These are phyloP conservation scores for Tylopilus felleus DNA, from an alignment of 768 basidiomycete species.

Conservation along the genomic window DNA sequence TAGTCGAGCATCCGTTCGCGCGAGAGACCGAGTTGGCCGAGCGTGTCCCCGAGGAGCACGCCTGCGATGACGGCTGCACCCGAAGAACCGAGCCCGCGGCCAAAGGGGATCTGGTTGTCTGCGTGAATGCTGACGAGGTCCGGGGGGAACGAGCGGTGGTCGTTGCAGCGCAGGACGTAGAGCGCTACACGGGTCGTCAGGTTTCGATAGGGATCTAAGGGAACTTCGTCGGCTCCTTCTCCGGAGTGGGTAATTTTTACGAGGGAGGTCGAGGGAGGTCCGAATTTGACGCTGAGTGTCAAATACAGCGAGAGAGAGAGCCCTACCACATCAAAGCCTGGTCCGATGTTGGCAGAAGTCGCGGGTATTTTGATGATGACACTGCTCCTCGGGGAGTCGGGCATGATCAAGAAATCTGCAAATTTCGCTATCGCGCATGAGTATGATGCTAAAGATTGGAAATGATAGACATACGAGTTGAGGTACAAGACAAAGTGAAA, in stretches of 20 bases:
- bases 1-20: constrained; percentile 82
- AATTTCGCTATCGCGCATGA: neutral
- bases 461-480: constrained; percentile 5
- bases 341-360: constrained; percentile 98
- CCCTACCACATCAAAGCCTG: constrained; percentile 99
- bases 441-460: too few species aligned
- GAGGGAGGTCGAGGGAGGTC: constrained; percentile 36
- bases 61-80: constrained; percentile 99
- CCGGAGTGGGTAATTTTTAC: constrained; percentile 79
- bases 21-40: constrained; percentile 71
- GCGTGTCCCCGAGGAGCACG: constrained; percentile 81
- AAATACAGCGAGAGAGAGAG: constrained; percentile 88
- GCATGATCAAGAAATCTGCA: constrained; percentile 21
- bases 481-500: neutral
- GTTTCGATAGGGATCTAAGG: constrained; percentile 94
- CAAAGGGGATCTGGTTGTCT: constrained; percentile 95
- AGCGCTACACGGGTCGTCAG: constrained; percentile 95
- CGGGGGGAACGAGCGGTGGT: constrained; percentile 69
- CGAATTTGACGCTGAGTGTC: constrained; percentile 61
- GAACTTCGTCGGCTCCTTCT: constrained; percentile 87
- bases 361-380: constrained; percentile 87
- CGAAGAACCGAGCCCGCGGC: constrained; percentile 94
- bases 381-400: constrained; percentile 11
- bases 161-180: constrained; percentile 93
- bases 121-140: constrained; percentile 65